Percentiles rank a stretch among this genome's conserved stretches.
These are phyloP conservation scores for Tremella yokohamensis DNA, from an alignment of 768 basidiomycete species.

Conservation along the genomic window DNA sequence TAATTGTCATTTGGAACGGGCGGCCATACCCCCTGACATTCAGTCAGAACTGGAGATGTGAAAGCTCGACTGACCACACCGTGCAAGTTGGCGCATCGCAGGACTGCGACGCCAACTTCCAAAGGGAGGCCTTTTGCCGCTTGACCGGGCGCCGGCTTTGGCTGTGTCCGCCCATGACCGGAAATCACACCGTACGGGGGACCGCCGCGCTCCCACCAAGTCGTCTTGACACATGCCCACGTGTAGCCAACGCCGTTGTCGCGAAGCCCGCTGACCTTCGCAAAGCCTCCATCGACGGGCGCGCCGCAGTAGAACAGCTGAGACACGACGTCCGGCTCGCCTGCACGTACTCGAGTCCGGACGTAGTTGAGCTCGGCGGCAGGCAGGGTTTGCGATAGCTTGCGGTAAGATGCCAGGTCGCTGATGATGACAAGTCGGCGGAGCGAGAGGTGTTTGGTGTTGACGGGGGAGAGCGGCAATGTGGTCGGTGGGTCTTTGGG, in stretches of 20 bases:
- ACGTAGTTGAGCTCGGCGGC: conserved; percentile 45
- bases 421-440: conserved; percentile 40
- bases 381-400: conserved; percentile 43
- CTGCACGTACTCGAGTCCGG: conserved; percentile 31
- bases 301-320: conserved; percentile 43
- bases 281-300: conserved; percentile 13
- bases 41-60: conserved; percentile 1
- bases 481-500: conserved; percentile 43
- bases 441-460: conserved; percentile 37
- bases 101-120: conserved; percentile 45
- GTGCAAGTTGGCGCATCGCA: conserved; percentile 46
- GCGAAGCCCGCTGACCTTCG: conserved; percentile 23
- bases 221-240: conserved; percentile 42
- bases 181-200: conserved; percentile 31
- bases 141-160: conserved; percentile 2
- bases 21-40: conserved; percentile 44
- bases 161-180: conserved; percentile 33
- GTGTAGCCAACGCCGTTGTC: conserved; percentile 42
- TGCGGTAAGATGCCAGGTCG: conserved; percentile 45
- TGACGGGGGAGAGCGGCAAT: conserved; percentile 28
- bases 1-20: conserved; percentile 48
- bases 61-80: conserved; percentile 41
- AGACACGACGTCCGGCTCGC: conserved; percentile 35
- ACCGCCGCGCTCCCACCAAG: conserved; percentile 50
- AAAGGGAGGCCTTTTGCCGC: conserved; percentile 42